Conservation (phyloP, 306 rosid genomes). For the Mimosa pudica region DNA sequence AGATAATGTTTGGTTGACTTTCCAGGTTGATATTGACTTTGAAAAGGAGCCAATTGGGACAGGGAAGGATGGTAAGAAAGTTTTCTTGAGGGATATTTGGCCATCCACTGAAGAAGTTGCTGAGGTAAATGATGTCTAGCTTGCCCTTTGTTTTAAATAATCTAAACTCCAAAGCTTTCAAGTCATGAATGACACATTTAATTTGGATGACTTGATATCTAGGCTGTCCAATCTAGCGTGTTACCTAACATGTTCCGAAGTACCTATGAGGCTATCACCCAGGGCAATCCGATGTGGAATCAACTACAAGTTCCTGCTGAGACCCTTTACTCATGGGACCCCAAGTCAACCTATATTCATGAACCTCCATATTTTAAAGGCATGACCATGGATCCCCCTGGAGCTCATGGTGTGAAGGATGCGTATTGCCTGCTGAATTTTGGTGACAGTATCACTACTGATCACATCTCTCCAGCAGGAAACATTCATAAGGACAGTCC, state of each 20-base stretch:
- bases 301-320: conserved; percentile 75
- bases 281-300: conserved; percentile 94
- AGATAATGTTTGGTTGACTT: conserved; percentile 28
- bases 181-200: conserved; percentile 25
- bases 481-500: conserved; percentile 95
- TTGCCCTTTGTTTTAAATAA: conserved; percentile 19
- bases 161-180: background rate
- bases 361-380: conserved; percentile 97
- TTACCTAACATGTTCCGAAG: conserved; percentile 91
- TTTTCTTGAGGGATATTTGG: conserved; percentile 85
- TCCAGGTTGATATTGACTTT: conserved; percentile 89
- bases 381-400: conserved; percentile 97
- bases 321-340: conserved; percentile 89
- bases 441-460: conserved; percentile 98
- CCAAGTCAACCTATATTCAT: conserved; percentile 93
- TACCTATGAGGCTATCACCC: conserved; percentile 87
- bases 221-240: conserved; percentile 96
- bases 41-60: conserved; percentile 88
- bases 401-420: conserved; percentile 92
- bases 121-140: conserved; percentile 50
- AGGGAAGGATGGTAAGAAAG: conserved; percentile 81
- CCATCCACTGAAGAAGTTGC: conserved; percentile 85
- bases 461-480: conserved; percentile 99
- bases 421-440: conserved; percentile 93
- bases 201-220: conserved; percentile 38